Percentiles rank a stretch among this genome's conserved stretches.
Conservation (phyloP, 768 basidiomycete species). For the Lactifluus hygrophoroides region DNA sequence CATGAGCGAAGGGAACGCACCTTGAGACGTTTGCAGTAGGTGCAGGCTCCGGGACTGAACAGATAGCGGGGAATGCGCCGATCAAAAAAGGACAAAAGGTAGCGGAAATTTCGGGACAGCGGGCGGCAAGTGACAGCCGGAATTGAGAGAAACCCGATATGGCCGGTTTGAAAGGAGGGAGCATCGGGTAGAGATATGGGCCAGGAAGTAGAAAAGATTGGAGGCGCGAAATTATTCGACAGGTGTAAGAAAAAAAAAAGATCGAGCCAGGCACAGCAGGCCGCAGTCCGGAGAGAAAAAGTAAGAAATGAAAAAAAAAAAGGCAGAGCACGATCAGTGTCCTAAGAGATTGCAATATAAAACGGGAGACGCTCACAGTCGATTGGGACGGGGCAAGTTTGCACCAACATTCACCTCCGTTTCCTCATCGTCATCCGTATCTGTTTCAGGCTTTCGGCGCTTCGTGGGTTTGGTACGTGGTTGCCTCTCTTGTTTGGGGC, state of each 20-base stretch:
- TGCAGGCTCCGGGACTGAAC: slow-evolving; percentile 70
- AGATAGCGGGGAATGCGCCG: neutral
- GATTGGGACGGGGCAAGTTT: slow-evolving; percentile 1
- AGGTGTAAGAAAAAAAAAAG: neutral
- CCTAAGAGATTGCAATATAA: neutral
- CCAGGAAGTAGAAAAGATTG: neutral
- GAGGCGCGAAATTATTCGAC: neutral
- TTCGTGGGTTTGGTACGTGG: neutral
- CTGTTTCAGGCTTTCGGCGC: slow-evolving; percentile 6
- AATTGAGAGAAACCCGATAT: neutral
- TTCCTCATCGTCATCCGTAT: slow-evolving; percentile 9
- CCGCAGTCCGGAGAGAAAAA: neutral
- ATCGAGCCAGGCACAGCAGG: neutral
- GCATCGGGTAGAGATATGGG: neutral
- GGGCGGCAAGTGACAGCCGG: slow-evolving; percentile 11
- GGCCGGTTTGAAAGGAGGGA: neutral
- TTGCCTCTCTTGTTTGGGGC: neutral
- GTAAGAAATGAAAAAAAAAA: neutral
- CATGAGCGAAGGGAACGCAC: slow-evolving; percentile 33
- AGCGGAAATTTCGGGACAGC: slow-evolving; percentile 1
- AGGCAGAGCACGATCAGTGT: neutral
- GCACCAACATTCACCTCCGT: neutral
- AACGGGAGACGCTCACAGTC: slow-evolving; percentile 7
- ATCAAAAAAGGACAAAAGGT: neutral
- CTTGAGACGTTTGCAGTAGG: slow-evolving; percentile 83